Base-by-base conservation (phyloP, 2,329 filamentous ascomycete genomes). In the Epichloe coenophiala region DNA sequence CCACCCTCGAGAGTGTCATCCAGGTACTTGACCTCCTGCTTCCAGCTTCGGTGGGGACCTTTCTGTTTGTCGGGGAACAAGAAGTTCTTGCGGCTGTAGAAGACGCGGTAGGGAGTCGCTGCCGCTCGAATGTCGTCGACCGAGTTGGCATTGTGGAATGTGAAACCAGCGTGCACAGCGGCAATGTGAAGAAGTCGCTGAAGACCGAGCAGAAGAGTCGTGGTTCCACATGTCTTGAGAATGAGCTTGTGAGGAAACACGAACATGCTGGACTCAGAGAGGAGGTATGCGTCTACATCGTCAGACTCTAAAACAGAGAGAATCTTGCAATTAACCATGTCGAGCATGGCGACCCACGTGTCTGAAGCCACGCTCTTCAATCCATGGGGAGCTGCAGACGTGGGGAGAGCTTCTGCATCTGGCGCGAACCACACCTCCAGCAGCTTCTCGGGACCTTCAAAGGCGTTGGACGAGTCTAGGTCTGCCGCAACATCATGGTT, bases 241-340 rank as follows among this genome's bases (percentile, higher is more conserved):
- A 98, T 95, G 56, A 98, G 79, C 76, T 98, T 98, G 79, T 98
- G 93, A n/a, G 90, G 89, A 69, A 95, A 98, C 60, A 98, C 88
- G 66, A 98, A 98, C 90, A 98, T 95, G 85, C 93, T 97, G 40
- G 93, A 97, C 72, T 98, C 93, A 56, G 93, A 98, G 51, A 98
- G 77, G 6, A 98, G 81, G 65, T 98, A 98, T 57, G 93, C 91
- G 64, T 98, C 93, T 60, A 97, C 86, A 64, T 91, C 84, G 56
- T 95, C 89, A 23, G 91, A 95, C 65, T 91, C 84, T 56, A 98
- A 80, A 55, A 95, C 85, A 4, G 93, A 98, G 51, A 98, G 76
- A 50, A 98, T 89, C 73, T 98, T 93, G 82, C 93, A 98, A 67
- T 96, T 95, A 70, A 98, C 93, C 63, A 96, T 78, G 65, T 98